Percentiles rank a stretch among this genome's conserved stretches.
These are phyloP conservation scores for Parietichytrium sp. DNA, from an alignment of 108 stramenopile species.

Conservation along the genomic window DNA sequence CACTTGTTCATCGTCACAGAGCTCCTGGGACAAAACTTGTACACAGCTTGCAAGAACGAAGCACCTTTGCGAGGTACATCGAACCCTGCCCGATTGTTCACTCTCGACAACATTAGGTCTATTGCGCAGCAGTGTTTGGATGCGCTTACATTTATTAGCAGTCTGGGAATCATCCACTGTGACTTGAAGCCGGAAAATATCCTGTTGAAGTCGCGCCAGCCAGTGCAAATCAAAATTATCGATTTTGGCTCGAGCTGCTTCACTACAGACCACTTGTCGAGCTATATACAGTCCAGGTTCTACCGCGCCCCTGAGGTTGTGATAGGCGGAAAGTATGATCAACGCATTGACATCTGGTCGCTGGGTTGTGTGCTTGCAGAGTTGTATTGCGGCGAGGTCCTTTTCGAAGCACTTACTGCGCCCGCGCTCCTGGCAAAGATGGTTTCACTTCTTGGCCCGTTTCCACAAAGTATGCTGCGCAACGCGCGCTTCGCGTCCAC, in stretches of 20 bases:
- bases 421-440: background rate
- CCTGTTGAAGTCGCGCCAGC: conserved; percentile 70
- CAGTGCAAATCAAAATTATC: conserved; percentile 86
- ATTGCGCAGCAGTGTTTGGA: conserved; percentile 74
- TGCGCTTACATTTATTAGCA: conserved; percentile 86
- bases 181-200: conserved; percentile 99
- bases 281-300: conserved; percentile 91
- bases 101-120: conserved; percentile 74
- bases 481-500: background rate
- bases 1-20: conserved; percentile 95
- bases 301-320: conserved; percentile 97
- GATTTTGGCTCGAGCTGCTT: conserved; percentile 97
- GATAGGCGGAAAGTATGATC: conserved; percentile 56
- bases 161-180: conserved; percentile 85
- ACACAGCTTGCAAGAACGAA: conserved; percentile 73
- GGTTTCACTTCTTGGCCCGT: background rate
- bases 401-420: conserved; percentile 45
- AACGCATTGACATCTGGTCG: conserved; percentile 59
- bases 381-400: conserved; percentile 58
- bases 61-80: no score
- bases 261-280: conserved; percentile 83
- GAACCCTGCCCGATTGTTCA: no score
- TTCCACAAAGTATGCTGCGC: background rate
- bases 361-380: conserved; percentile 63
- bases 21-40: conserved; percentile 89